A percentile compares a stretch with the other conserved stretches of the same genome.
phyloP scores from a whole-genome alignment of 2,329 filamentous ascomycete genomes.

The Grosmannia clavigera region DNA sequence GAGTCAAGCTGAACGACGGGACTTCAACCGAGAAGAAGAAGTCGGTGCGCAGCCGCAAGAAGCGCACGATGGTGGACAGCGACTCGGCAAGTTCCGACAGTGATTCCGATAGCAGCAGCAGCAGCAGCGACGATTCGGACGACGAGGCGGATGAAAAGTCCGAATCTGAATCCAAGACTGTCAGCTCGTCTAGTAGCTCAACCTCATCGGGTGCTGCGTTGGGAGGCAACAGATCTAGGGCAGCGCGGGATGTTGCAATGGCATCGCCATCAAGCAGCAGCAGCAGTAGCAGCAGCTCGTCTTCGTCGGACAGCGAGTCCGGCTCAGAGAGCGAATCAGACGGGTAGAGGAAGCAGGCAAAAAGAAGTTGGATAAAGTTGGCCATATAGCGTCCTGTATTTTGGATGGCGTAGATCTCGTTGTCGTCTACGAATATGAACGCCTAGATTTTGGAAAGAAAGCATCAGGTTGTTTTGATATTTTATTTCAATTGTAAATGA shows the following conservation, averaged over 20 bases:
- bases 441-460: no score
- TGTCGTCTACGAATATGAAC: no score
- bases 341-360: not conserved
- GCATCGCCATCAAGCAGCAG: conserved; percentile 8
- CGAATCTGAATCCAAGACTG: not conserved
- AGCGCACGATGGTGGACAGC: conserved; percentile 26
- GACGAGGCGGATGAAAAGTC: conserved; percentile 5
- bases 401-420: no score
- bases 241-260: conserved; percentile 5
- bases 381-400: not conserved
- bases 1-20: conserved; percentile 32
- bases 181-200: not conserved
- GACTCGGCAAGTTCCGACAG: conserved; percentile 23
- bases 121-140: conserved; percentile 18
- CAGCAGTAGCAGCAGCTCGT: not conserved
- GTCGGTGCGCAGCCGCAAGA: conserved; percentile 32
- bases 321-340: not conserved
- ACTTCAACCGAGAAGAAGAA: conserved; percentile 33
- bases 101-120: conserved; percentile 10
- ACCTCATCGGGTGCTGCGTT: not conserved
- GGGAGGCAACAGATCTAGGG: conserved; percentile 5
- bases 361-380: not conserved
- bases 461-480: no score
- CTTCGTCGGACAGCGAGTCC: conserved; percentile 5
- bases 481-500: no score